These are phyloP conservation scores for Calonectria multiphialidica DNA, from an alignment of 2,329 filamentous ascomycete species.

Conservation along the genomic window DNA sequence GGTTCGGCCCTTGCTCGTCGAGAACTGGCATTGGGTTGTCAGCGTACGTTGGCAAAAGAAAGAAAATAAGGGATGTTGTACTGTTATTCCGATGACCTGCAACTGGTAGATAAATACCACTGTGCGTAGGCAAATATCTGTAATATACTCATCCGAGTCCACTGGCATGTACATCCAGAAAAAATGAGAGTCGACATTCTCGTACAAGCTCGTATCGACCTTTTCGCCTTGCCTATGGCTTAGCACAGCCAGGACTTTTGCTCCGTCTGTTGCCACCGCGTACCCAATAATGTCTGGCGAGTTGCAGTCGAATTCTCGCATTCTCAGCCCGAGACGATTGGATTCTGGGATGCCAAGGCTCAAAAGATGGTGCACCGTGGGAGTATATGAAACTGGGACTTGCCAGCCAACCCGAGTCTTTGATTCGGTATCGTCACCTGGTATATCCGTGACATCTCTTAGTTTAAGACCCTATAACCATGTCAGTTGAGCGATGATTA, in stretches of 20 bases:
- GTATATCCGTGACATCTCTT: neutral
- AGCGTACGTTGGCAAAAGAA: neutral
- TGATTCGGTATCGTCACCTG: neutral
- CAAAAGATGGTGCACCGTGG: neutral
- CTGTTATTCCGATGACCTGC: neutral
- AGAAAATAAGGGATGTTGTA: neutral
- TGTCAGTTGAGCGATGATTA: neutral
- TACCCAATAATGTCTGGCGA: neutral
- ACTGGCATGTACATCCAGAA: conserved; percentile 5
- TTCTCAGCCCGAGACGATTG: neutral
- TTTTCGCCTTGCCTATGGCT: neutral
- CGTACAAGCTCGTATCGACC: neutral
- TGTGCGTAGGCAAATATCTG: neutral
- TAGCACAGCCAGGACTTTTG: neutral
- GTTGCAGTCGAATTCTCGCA: neutral
- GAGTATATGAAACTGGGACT: neutral
- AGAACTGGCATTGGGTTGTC: neutral
- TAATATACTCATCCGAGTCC: neutral
- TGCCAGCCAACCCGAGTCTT: neutral
- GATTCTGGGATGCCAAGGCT: neutral
- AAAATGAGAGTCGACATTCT: neutral
- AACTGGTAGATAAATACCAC: too few relatives aligned
- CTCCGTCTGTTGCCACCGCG: neutral
- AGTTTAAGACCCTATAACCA: neutral
- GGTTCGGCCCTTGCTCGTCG: neutral